A percentile compares a stretch with the other conserved stretches of the same genome.
Conservation (phyloP, 345 rosid genomes). For the Brassica carinata region DNA sequence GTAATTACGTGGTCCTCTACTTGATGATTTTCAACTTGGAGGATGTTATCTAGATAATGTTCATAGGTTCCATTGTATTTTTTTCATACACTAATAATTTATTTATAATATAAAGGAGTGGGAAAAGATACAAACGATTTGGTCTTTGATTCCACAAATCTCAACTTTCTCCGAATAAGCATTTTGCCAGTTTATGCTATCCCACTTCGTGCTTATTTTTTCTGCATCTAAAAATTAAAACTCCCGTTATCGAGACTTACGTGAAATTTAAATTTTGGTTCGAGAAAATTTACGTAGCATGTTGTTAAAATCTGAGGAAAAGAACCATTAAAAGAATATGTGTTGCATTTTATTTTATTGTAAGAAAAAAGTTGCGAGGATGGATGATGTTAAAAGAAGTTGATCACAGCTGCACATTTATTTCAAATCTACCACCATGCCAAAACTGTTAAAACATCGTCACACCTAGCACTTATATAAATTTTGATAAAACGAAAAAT, state of each 20-base stretch:
- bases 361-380: not conserved
- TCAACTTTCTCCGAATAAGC: conserved; percentile 34
- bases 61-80: conserved; percentile 12
- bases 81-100: not conserved
- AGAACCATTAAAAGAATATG: not conserved
- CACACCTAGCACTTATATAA: not conserved
- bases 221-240: not conserved
- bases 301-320: not conserved
- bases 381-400: not conserved
- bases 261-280: not conserved
- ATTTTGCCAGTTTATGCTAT: conserved; percentile 34
- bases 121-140: conserved; percentile 26
- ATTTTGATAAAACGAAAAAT: not conserved
- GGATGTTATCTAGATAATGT: conserved; percentile 28
- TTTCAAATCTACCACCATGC: not conserved
- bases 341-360: not conserved
- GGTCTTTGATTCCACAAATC: conserved; percentile 38
- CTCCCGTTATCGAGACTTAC: not conserved
- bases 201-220: conserved; percentile 17
- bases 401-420: not conserved
- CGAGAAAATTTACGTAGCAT: not conserved
- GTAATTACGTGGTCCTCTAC: conserved; percentile 30
- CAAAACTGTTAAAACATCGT: not conserved
- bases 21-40: conserved; percentile 1
- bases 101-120: conserved; percentile 14